These are phyloP conservation scores for Garcia nutans DNA, from an alignment of 345 rosid species.

Conservation along the genomic window DNA sequence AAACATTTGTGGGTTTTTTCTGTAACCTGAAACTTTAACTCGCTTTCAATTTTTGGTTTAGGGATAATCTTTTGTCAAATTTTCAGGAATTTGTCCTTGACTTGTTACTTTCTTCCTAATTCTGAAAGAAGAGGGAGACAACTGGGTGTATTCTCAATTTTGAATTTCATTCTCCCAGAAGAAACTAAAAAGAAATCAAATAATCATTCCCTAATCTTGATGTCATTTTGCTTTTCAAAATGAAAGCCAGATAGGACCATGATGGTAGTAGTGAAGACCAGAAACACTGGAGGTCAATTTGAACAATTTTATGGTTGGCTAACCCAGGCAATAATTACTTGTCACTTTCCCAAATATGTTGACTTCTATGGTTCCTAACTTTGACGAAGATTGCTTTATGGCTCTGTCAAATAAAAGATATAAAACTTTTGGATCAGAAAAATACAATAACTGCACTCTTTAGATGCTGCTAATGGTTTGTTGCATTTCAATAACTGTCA, in stretches of 20 bases:
- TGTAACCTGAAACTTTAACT: neutral
- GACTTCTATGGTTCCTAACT: too few relatives aligned
- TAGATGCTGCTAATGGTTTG: too few relatives aligned
- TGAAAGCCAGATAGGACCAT: neutral
- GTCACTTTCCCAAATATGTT: too few relatives aligned
- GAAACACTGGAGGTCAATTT: too few relatives aligned
- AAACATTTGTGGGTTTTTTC: neutral
- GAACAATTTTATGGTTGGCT: too few relatives aligned
- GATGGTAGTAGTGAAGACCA: neutral
- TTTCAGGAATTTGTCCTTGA: neutral
- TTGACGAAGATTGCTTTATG: too few relatives aligned
- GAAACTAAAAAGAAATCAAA: neutral
- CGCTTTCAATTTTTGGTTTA: neutral
- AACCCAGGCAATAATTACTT: too few relatives aligned
- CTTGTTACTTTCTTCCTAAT: neutral
- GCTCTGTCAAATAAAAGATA: too few relatives aligned
- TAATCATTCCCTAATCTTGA: too few relatives aligned
- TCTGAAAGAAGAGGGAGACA: neutral
- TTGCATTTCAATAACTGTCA: too few relatives aligned
- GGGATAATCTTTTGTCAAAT: neutral
- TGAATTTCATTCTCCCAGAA: neutral
- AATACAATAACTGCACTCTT: too few relatives aligned
- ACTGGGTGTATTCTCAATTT: neutral
- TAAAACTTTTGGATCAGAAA: too few relatives aligned
- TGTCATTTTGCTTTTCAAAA: neutral